A percentile compares a stretch with the other conserved stretches of the same genome.
phyloP scores from a whole-genome alignment of 202 grass and related monocot genomes.

The Brachypodium distachyon region DNA sequence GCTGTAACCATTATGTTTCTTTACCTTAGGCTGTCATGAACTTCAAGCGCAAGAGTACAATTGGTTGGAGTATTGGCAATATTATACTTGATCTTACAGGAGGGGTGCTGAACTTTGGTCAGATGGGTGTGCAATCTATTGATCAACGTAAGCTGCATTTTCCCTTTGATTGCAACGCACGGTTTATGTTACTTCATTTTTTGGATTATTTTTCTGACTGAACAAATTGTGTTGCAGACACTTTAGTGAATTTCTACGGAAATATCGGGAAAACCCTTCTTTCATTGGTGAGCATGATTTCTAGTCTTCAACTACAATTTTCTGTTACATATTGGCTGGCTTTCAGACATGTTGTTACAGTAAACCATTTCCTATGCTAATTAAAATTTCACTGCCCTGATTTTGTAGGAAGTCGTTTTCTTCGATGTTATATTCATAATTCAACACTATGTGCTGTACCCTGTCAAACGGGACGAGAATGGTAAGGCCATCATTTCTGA shows the following conservation, averaged over 20 bases:
- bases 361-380: neutral
- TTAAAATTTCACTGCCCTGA: slow-evolving; percentile 12
- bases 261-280: slow-evolving; percentile 98
- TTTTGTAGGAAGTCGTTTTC: slow-evolving; percentile 75
- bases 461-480: slow-evolving; percentile 43
- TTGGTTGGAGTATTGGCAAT: slow-evolving; percentile 98
- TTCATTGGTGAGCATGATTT: slow-evolving; percentile 65
- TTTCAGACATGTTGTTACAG: neutral
- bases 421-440: slow-evolving; percentile 88
- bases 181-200: neutral
- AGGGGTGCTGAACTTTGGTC: slow-evolving; percentile 81
- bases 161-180: neutral
- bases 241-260: slow-evolving; percentile 87
- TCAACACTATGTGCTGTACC: slow-evolving; percentile 89
- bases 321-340: neutral
- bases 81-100: slow-evolving; percentile 88
- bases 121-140: slow-evolving; percentile 93
- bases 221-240: slow-evolving; percentile 50
- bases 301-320: neutral
- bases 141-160: slow-evolving; percentile 62
- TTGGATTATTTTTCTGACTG: neutral
- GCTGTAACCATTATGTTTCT: neutral
- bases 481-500: slow-evolving; percentile 57
- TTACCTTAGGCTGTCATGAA: slow-evolving; percentile 74
- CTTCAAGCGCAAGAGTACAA: slow-evolving; percentile 78